A percentile compares a stretch with the other conserved stretches of the same genome.
Conservation (phyloP, 257 asterid genomes). For the Nemophila menziesii region DNA sequence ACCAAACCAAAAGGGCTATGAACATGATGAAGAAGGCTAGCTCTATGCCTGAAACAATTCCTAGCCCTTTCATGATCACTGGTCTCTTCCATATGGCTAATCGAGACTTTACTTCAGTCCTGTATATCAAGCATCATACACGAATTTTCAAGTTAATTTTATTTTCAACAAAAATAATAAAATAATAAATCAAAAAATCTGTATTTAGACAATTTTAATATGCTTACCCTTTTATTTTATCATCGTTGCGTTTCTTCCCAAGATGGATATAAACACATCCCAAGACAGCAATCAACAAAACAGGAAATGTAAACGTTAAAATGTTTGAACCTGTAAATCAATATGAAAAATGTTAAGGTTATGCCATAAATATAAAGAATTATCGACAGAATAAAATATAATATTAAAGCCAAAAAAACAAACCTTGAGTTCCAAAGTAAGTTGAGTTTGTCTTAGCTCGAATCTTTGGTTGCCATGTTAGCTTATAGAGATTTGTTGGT, state of each 20-base stretch:
- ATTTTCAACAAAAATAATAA: not conserved
- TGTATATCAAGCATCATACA: conserved; percentile 8
- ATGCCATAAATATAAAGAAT: not conserved
- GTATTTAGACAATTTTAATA: no score
- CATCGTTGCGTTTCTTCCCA: conserved; percentile 22
- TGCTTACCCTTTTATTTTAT: conserved; percentile 20
- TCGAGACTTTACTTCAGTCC: conserved; percentile 18
- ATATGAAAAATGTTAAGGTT: not conserved
- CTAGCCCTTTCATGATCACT: conserved; percentile 52
- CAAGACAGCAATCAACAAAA: conserved; percentile 50
- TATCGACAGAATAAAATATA: no score
- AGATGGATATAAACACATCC: conserved; percentile 69
- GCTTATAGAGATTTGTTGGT: conserved; percentile 37
- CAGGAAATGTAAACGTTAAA: conserved; percentile 44
- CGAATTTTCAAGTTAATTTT: not conserved
- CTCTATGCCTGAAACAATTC: conserved; percentile 66
- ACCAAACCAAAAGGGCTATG: conserved; percentile 65
- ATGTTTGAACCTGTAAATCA: conserved; percentile 38
- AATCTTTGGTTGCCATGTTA: conserved; percentile 41
- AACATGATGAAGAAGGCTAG: conserved; percentile 59
- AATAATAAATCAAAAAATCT: not conserved
- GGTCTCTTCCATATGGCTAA: conserved; percentile 57
- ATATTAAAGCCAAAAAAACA: not conserved
- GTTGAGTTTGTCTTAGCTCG: conserved; percentile 39
- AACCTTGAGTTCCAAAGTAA: conserved; percentile 77